Conservation (phyloP, 2,329 filamentous ascomycete genomes). For the Fusarium luffae region DNA sequence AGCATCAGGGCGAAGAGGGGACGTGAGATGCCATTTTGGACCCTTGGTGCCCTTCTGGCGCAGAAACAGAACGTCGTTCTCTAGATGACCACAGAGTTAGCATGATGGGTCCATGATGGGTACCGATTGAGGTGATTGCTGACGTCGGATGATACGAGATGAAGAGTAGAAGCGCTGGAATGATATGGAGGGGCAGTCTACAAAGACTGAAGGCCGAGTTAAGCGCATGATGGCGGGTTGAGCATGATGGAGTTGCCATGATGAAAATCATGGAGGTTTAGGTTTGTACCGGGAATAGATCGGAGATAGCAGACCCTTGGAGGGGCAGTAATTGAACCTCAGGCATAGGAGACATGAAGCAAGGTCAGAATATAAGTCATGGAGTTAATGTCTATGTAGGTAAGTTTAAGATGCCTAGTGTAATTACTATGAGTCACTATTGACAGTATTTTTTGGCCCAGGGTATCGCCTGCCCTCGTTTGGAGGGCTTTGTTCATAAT, state of each 20-base stretch:
- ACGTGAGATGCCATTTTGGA: slow-evolving; percentile 54
- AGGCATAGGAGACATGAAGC: background rate
- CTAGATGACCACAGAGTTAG: slow-evolving; percentile 40
- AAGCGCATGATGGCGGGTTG: slow-evolving; percentile 32
- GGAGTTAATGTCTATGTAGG: background rate
- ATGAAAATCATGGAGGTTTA: slow-evolving; percentile 29
- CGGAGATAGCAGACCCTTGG: slow-evolving; percentile 21
- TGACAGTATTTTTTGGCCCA: slow-evolving; percentile 28
- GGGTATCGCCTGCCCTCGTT: slow-evolving; percentile 46
- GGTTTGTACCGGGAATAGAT: slow-evolving; percentile 42
- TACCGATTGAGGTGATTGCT: background rate
- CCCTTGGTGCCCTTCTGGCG: slow-evolving; percentile 52
- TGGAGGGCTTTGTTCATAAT: slow-evolving; percentile 34
- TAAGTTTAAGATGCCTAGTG: slow-evolving; percentile 15
- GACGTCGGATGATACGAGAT: slow-evolving; percentile 46
- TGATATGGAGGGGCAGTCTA: background rate
- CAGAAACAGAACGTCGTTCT: slow-evolving; percentile 56
- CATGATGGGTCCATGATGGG: slow-evolving; percentile 6
- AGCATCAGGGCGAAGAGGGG: slow-evolving; percentile 48
- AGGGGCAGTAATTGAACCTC: background rate
- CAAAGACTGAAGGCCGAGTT: slow-evolving; percentile 1
- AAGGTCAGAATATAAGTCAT: background rate
- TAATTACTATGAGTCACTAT: slow-evolving; percentile 30
- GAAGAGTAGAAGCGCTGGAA: slow-evolving; percentile 43
- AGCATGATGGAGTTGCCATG: slow-evolving; percentile 20